Base-by-base conservation (phyloP, 2,329 filamentous ascomycete genomes). In the Sporothrix schenckii region DNA sequence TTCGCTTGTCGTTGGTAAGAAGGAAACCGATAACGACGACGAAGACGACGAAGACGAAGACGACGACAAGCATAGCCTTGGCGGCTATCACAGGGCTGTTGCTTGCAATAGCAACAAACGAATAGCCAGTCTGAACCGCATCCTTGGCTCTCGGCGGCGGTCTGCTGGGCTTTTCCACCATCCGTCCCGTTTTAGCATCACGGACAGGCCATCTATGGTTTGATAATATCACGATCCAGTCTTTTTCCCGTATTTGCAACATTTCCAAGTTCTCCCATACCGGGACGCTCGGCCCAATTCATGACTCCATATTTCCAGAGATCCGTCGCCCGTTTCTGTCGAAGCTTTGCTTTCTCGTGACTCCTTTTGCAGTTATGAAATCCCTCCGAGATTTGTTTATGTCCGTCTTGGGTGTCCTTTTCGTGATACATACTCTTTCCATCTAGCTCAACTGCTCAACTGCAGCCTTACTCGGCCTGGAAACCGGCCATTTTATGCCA, bases 391-490 rank as follows among this genome's bases (percentile, higher is more conserved):
- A 49, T 49, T 49, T 49, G 34, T 34, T 9, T 34, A 9, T 7
- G 5, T 34, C 34, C 7, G 34, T 34, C 34, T 7, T 9, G 6
- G 19, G 13, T 49, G 14, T 16, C 44, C 16, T 24, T 49, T 14
- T 49, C 16, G 44, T 49, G 14, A 49, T 14, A 49, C 44, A 6
- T 19, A 49, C 44, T 49, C 16, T 49, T 5, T 19, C 19, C 44
- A 16, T 16, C 44, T 49, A 5, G 41, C 14, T 34, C 53, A 34
- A 30, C 53, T 16, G 41, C 14, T 34, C 53, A 34, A 30, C 53
- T 34, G 53, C 56, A 61, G 56, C 56, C 56, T 44, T 44, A 61
- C 56, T 39, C 27, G 30, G 39, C 44, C 56, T 44, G 56, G 34
- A 34, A 30, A 27, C 53, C 27, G 53, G 14, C 27, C 53, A 19